A percentile compares a stretch with the other conserved stretches of the same genome.
phyloP scores from a whole-genome alignment of 305 asterid species.

The Solanum chacoense region DNA sequence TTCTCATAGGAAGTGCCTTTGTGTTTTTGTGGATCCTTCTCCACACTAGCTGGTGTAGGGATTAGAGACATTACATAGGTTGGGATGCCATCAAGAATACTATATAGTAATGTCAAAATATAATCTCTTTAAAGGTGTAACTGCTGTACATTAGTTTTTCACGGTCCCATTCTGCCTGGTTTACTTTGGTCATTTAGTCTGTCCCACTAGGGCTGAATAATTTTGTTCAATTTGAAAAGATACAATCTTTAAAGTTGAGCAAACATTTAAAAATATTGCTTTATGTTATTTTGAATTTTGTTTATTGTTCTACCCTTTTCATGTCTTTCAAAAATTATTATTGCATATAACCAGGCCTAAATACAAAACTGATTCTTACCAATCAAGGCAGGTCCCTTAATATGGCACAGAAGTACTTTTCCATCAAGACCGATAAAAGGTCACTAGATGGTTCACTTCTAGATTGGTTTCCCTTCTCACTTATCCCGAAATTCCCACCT shows the following conservation, averaged over 20 bases:
- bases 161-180: neutral
- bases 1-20: neutral
- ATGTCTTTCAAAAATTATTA: neutral
- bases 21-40: neutral
- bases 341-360: neutral
- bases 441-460: neutral
- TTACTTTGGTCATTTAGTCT: neutral
- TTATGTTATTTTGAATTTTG: neutral
- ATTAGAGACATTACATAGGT: neutral
- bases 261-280: neutral
- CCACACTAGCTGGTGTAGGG: neutral
- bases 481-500: neutral
- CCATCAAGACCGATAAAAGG: neutral
- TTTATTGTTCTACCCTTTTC: neutral
- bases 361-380: neutral
- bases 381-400: neutral
- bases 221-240: neutral
- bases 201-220: neutral
- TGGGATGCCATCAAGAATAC: neutral
- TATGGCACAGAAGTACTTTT: neutral
- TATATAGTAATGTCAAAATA: neutral
- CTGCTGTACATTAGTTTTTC: neutral
- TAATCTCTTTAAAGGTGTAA: neutral
- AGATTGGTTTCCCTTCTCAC: neutral
- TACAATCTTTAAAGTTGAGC: neutral